Conservation (phyloP, 2,329 filamentous ascomycete species). For the Cadophora sp. region DNA sequence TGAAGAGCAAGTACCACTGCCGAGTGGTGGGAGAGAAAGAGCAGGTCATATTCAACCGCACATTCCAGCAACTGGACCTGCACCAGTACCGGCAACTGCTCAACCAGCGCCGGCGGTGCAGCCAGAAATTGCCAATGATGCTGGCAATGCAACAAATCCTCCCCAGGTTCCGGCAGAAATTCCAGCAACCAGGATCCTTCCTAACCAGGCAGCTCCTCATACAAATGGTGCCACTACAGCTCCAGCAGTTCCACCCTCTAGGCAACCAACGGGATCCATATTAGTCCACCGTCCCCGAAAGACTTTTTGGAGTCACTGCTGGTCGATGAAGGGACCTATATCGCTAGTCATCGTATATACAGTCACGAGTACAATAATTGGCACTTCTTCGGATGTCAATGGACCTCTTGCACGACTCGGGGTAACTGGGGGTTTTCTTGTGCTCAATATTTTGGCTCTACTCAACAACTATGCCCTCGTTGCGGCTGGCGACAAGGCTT, state of each 20-base stretch:
- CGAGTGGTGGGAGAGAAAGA: no score
- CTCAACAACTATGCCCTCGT: conserved; percentile 8
- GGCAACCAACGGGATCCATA: background rate
- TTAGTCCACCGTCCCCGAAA: background rate
- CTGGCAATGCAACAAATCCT: no score
- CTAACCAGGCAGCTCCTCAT: no score
- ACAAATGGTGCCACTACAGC: background rate
- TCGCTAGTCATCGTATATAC: background rate
- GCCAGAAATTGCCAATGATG: no score
- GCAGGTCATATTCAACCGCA: no score
- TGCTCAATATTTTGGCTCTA: background rate
- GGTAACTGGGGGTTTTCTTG: background rate
- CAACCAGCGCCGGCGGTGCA: no score
- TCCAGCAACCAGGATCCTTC: no score
- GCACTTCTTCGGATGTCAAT: background rate
- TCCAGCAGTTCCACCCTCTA: background rate
- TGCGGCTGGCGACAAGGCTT: conserved; percentile 1
- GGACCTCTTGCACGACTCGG: background rate
- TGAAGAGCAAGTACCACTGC: no score
- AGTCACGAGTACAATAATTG: background rate
- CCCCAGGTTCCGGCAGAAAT: no score
- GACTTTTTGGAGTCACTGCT: background rate
- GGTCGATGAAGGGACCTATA: conserved; percentile 1
- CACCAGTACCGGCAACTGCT: no score
- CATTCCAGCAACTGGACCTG: no score